phyloP scores from a whole-genome alignment of 805 yeast genomes.

The Metschnikowia corniflorae region DNA sequence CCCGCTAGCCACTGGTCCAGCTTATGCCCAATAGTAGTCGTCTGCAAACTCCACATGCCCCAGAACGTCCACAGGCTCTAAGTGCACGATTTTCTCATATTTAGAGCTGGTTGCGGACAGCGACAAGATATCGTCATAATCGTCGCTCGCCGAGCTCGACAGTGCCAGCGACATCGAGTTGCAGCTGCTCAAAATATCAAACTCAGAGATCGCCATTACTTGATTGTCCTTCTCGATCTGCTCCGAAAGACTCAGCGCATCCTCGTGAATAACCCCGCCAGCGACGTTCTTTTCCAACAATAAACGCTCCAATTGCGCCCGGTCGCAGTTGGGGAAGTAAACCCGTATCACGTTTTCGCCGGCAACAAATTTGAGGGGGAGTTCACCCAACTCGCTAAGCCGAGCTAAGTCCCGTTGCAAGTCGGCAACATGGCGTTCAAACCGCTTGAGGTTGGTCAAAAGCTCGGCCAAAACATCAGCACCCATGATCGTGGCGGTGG shows the following conservation, averaged over 20 bases:
- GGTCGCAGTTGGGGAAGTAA: slow-evolving; percentile 71
- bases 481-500: slow-evolving; percentile 30
- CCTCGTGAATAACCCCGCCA: slow-evolving; percentile 50
- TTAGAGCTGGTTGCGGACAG: slow-evolving; percentile 5
- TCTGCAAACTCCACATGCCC: slow-evolving; percentile 16
- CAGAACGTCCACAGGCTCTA: slow-evolving; percentile 12
- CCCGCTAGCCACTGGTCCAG: slow-evolving; percentile 2
- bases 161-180: slow-evolving; percentile 15
- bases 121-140: slow-evolving; percentile 15
- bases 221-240: slow-evolving; percentile 8
- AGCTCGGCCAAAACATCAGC: slow-evolving; percentile 28
- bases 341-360: slow-evolving; percentile 41
- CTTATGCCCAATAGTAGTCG: slow-evolving; percentile 15
- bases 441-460: slow-evolving; percentile 16
- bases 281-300: slow-evolving; percentile 57
- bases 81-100: slow-evolving; percentile 8
- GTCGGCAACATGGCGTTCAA: slow-evolving; percentile 41
- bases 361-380: slow-evolving; percentile 51
- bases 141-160: slow-evolving; percentile 9
- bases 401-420: slow-evolving; percentile 41
- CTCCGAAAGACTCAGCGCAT: slow-evolving; percentile 7
- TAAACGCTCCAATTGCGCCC: slow-evolving; percentile 51
- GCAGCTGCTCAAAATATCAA: slow-evolving; percentile 19
- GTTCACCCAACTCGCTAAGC: slow-evolving; percentile 60
- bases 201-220: slow-evolving; percentile 15